These are phyloP conservation scores for Xylaria cubensis DNA, from an alignment of 495 filamentous ascomycete genomes.

Conservation along the genomic window DNA sequence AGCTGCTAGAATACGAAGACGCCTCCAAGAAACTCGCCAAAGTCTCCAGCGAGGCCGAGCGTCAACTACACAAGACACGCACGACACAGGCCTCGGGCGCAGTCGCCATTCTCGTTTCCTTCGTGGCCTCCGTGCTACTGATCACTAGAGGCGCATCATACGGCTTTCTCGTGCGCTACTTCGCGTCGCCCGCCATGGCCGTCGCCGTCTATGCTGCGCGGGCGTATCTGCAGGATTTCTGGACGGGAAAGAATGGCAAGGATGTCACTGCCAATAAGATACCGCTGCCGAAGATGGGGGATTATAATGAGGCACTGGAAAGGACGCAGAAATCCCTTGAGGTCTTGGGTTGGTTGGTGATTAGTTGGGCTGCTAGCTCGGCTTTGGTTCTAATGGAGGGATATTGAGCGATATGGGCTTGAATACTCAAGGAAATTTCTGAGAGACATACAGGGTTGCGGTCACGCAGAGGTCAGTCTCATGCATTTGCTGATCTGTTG, in stretches of 20 bases:
- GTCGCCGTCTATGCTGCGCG: conserved; percentile 26
- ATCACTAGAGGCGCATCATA: conserved; percentile 21
- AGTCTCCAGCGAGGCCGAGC: conserved; percentile 45
- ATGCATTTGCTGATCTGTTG: background rate
- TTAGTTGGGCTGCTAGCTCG: conserved; percentile 19
- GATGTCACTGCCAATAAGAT: conserved; percentile 8
- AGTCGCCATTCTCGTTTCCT: conserved; percentile 26
- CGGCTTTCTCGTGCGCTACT: conserved; percentile 24
- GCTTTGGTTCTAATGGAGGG: conserved; percentile 12
- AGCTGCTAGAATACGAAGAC: conserved; percentile 50
- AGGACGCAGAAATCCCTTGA: conserved; percentile 16
- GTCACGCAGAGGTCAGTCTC: background rate
- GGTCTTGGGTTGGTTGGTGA: conserved; percentile 16
- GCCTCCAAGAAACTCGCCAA: conserved; percentile 49
- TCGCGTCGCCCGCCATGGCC: conserved; percentile 16
- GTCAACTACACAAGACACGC: conserved; percentile 50
- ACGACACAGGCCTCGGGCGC: conserved; percentile 49
- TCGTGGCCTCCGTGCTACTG: conserved; percentile 29
- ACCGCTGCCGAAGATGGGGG: conserved; percentile 31
- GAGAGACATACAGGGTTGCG: background rate
- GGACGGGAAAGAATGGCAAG: conserved; percentile 26
- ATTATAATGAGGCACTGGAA: conserved; percentile 31
- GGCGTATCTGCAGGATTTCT: conserved; percentile 24
- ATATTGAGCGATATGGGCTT: background rate
- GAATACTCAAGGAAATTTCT: background rate